Base-by-base conservation (phyloP, 805 yeast species). In the Candida pini region DNA sequence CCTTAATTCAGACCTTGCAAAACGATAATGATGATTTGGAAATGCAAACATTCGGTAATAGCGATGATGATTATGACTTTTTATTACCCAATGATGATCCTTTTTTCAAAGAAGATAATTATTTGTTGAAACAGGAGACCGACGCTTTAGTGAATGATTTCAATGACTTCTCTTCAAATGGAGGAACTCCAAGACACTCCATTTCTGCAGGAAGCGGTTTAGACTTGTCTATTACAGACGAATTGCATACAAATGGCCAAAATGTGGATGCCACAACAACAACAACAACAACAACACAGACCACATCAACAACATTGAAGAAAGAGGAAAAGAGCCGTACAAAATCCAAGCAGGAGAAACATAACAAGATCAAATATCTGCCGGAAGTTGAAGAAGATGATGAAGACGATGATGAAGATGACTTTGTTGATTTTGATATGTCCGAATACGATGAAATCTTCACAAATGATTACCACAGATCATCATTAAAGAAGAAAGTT, bases 21-120 rank as follows among this genome's bases (percentile, higher is more conserved):
- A 56, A 57, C 23, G 66, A 62, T 46, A 58, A 61, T 35, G 65
- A 62, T 30, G 66, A 62, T 28, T 46, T 61, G 13, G 66, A 62
- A 37, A 40, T 60, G 28, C 47, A 47, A 26, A 49, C 54, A 7
- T 49, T 59, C 38, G 64, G 62, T n/a, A 49, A 56, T 32, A 52
- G 53, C 26, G 63, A 56, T 29, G 64, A 59, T 23, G 64, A 59
- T 26, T 51, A 53, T 31, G 56, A 54, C 31, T 52, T 49, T 31
- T 34, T 53, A 19, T 16, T 46, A 16, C 45, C 54, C 10, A 52
- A 45, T 21, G 58, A 52, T 38, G 54, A 49, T 27, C 52, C 52
- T 4, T 48, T 47, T 26, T 49, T 40, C 33, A 66, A 76, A 4
- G 83, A 75, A 38, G 82, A 71, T 15, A 83, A 62, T 33, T 58